These are phyloP conservation scores for Trichoderma hamatum DNA, from an alignment of 2,329 filamentous ascomycete genomes.

Conservation along the genomic window DNA sequence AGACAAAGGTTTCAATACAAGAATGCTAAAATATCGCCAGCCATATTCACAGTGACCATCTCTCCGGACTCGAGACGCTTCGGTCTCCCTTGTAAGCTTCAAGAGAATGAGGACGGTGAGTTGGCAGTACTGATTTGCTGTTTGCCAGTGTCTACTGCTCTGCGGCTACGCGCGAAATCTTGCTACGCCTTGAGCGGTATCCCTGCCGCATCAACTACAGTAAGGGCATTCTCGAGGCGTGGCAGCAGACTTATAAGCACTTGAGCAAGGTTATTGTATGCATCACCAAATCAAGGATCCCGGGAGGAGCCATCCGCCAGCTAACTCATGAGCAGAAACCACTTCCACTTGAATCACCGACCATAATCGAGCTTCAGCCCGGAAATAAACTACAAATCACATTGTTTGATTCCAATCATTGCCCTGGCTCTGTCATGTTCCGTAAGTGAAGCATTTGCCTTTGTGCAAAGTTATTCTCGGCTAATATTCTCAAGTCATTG, in stretches of 20 bases:
- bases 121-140: background rate
- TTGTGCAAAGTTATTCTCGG: background rate
- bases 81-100: slow-evolving; percentile 68
- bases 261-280: slow-evolving; percentile 68
- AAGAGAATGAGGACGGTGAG: background rate
- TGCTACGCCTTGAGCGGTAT: slow-evolving; percentile 78
- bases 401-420: slow-evolving; percentile 89
- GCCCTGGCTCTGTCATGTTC: slow-evolving; percentile 89
- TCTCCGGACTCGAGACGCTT: slow-evolving; percentile 76
- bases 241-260: slow-evolving; percentile 75
- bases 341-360: slow-evolving; percentile 80
- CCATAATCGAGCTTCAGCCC: slow-evolving; percentile 71
- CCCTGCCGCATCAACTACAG: slow-evolving; percentile 80
- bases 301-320: too few species aligned
- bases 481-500: slow-evolving; percentile 60
- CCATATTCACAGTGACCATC: slow-evolving; percentile 90
- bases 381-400: slow-evolving; percentile 75
- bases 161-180: slow-evolving; percentile 75
- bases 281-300: too few species aligned
- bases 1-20: background rate
- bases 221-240: slow-evolving; percentile 74
- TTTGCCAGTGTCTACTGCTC: slow-evolving; percentile 83
- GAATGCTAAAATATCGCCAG: slow-evolving; percentile 37
- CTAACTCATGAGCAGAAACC: slow-evolving; percentile 59
- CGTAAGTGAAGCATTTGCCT: slow-evolving; percentile 45